These are phyloP conservation scores for Paecilomyces niveus DNA, from an alignment of 2,329 filamentous ascomycete genomes.

Conservation along the genomic window DNA sequence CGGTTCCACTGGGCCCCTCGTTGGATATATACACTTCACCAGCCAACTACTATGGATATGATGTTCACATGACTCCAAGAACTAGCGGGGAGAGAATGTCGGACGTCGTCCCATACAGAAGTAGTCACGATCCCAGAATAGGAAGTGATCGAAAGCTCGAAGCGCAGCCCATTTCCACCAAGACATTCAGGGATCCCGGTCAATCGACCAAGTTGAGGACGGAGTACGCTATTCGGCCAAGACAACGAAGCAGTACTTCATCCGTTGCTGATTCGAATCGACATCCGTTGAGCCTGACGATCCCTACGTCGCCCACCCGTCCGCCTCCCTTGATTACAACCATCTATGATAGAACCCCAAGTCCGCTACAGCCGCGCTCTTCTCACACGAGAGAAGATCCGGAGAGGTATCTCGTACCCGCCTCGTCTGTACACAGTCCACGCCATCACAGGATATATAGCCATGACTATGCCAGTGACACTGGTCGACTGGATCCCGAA, in stretches of 20 bases:
- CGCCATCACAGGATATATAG: slow-evolving; percentile 25
- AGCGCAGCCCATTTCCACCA: slow-evolving; percentile 25
- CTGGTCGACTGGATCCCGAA: slow-evolving; percentile 19
- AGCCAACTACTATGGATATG: slow-evolving; percentile 19
- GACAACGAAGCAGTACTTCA: slow-evolving; percentile 28
- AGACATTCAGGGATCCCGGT: slow-evolving; percentile 22
- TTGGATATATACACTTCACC: slow-evolving; percentile 26
- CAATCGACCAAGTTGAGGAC: slow-evolving; percentile 26
- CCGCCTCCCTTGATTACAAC: slow-evolving; percentile 21
- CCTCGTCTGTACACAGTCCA: slow-evolving; percentile 19
- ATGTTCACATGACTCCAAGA: slow-evolving; percentile 24
- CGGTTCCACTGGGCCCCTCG: slow-evolving; percentile 26
- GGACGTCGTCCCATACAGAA: slow-evolving; percentile 20
- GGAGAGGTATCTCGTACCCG: slow-evolving; percentile 27
- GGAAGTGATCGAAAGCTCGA: slow-evolving; percentile 21
- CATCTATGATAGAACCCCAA: slow-evolving; percentile 22
- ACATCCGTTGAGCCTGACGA: slow-evolving; percentile 18
- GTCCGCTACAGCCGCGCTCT: slow-evolving; percentile 19
- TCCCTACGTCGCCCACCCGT: slow-evolving; percentile 15
- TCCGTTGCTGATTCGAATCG: slow-evolving; percentile 21
- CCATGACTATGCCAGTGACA: slow-evolving; percentile 31
- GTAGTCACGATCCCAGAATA: slow-evolving; percentile 20
- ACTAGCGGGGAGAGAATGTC: slow-evolving; percentile 12
- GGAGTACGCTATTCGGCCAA: slow-evolving; percentile 31
- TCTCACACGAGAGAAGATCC: slow-evolving; percentile 17